A percentile compares a stretch with the other conserved stretches of the same genome.
These are phyloP conservation scores for Talaromyces sp. DNA, from an alignment of 2,329 filamentous ascomycete species.

Conservation along the genomic window DNA sequence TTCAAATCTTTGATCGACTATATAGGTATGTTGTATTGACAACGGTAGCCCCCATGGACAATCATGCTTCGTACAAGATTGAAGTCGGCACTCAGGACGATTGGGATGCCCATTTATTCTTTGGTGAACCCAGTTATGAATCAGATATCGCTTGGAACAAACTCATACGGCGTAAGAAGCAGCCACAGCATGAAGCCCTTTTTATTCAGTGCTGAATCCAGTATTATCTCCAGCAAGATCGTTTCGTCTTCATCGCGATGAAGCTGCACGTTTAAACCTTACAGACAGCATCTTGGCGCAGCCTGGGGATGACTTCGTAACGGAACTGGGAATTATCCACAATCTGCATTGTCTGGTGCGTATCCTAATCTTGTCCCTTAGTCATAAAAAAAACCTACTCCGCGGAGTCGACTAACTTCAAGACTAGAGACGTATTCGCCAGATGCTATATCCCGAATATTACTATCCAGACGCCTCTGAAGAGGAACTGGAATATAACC, in stretches of 20 bases:
- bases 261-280: slow-evolving; percentile 1
- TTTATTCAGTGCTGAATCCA: neutral
- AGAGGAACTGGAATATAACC: neutral
- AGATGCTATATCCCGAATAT: neutral
- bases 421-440: neutral
- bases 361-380: neutral
- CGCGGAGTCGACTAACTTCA: neutral
- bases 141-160: neutral
- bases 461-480: neutral
- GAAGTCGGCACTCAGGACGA: neutral
- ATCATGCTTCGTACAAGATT: slow-evolving; percentile 2
- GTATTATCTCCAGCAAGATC: neutral
- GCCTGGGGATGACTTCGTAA: neutral
- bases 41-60: neutral
- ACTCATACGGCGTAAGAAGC: neutral
- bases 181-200: neutral
- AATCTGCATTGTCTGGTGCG: neutral
- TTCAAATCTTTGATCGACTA: too few relatives aligned
- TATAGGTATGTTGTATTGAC: too few relatives aligned
- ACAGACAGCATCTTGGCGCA: neutral
- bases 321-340: neutral
- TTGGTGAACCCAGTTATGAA: neutral
- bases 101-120: neutral
- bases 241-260: neutral
- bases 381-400: neutral